Evolutionary conservation across 768 basidiomycete species (phyloP).

Genomic region (Russula sp.): DNA sequence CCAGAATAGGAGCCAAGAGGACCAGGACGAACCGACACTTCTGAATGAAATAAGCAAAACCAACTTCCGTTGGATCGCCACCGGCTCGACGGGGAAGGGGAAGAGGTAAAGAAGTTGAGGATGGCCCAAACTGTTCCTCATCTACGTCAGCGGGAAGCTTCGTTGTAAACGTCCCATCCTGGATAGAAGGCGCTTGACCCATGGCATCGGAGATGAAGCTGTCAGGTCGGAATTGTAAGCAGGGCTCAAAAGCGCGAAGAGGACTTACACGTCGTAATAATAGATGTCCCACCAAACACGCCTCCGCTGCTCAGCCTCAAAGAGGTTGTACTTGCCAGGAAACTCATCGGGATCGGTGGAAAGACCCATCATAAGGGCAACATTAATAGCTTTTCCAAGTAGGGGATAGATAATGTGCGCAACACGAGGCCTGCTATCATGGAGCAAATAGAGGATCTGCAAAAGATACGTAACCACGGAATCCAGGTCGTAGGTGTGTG

Average conservation of each 20-base stretch:
- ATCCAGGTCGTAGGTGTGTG: slow-evolving; percentile 46
- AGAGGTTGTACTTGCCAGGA: slow-evolving; percentile 41
- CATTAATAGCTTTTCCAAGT: slow-evolving; percentile 63
- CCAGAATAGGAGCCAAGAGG: background rate
- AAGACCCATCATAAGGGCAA: slow-evolving; percentile 60
- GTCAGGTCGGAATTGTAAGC: background rate
- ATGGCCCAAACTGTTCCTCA: slow-evolving; percentile 45
- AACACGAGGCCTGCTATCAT: slow-evolving; percentile 44
- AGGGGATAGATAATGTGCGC: slow-evolving; percentile 39
- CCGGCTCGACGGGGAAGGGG: slow-evolving; percentile 28
- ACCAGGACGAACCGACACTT: slow-evolving; percentile 51
- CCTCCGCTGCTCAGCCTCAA: slow-evolving; percentile 47
- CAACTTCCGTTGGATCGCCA: slow-evolving; percentile 30
- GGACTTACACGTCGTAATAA: slow-evolving; percentile 68
- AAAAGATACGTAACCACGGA: slow-evolving; percentile 54
- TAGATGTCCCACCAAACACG: slow-evolving; percentile 76
- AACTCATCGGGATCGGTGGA: slow-evolving; percentile 52
- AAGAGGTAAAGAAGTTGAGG: slow-evolving; percentile 41
- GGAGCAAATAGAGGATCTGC: slow-evolving; percentile 48
- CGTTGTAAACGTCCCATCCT: slow-evolving; percentile 49
- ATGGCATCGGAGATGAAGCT: slow-evolving; percentile 69
- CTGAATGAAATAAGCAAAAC: slow-evolving; percentile 45
- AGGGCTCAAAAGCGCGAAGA: background rate
- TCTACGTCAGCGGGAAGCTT: slow-evolving; percentile 53
- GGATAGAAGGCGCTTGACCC: slow-evolving; percentile 55